Evolutionary conservation across 495 filamentous ascomycete genomes (phyloP), one percentile per base, ranked within the genome.

Genomic region (Penicillium bialowiezense): DNA sequence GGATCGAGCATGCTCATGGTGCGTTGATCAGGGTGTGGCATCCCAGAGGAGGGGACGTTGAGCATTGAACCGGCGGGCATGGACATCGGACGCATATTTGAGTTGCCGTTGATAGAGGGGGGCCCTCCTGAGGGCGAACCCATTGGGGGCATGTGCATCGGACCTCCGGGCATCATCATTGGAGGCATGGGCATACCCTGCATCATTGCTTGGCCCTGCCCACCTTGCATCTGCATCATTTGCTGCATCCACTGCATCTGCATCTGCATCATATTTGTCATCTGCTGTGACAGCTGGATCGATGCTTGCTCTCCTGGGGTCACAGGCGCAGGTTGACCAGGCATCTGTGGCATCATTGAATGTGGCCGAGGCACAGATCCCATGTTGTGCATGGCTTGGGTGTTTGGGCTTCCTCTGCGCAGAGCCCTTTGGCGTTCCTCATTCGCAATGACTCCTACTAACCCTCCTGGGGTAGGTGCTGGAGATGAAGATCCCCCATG

Each of bases 181-280:
- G 33, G 47, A n/a, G 36, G 58, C 59, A 57, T 52, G 23, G 50
- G 54, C 52, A 58, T 64, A 17, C 60, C 51, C 53, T 31, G 45
- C 45, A 48, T 40, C 45, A 48, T 48, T 5, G 52, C 54, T 28
- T 56, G 62, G 21, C 51, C 62, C 32, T 64, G 65, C 13, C 56
- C 59, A 28, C 68, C 65, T 49, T 75, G 84, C 79, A 91, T 86
- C 48, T 90, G 86, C 83, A 91, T 89, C 74, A 90, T 78, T 56
- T 78, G 72, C 57, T 82, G 79, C 81, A 85, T 85, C 72, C 74
- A 87, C 48, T 93, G 87, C 85, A 96, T 91, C 63, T 95, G 90
- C 63, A 95, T 89, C 59, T 90, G 86, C 86, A 93, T 89, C 72
- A 92, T 91, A 55, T 86, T 81, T 19, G 81, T 77, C 89, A 95